Base-by-base conservation (phyloP, 345 rosid genomes). In the Citrus glauca region DNA sequence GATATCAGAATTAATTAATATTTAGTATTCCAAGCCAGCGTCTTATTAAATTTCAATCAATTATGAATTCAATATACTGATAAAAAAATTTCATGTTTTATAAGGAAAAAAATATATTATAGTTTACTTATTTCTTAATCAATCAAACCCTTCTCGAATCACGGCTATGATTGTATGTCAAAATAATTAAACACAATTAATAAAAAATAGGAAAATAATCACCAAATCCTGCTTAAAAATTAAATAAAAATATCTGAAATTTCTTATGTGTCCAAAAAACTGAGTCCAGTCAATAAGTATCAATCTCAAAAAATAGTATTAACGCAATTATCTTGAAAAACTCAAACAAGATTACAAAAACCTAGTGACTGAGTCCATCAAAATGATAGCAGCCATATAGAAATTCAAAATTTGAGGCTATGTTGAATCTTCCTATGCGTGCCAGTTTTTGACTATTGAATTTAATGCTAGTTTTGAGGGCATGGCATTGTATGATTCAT, bases 361-460 rank as follows among this genome's bases (percentile, higher is more conserved):
- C 57, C 57, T 4, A 1, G 57, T 53, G 22, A 17, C 57, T 53
- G 57, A 17, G 22, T 53, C 57, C 7, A 16, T 53, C 22, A 16
- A 16, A 53, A 17, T 53, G 5, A 17, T 1, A 20, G 45, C 38
- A 9, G 32, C 65, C 65, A 25, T 3, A 7, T 32, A 64, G 5
- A 69, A 69, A 80, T 80, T 74, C 40, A 74, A 80, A 71, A 7
- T 32, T 4, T 17, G 57, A 30, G 74, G 74, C 70, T 33, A 8
- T 57, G 53, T 80, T 69, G 83, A 74, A 65, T 42, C 40, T 77
- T 83, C 19, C 77, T 0, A 8, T 40, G 68, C 33, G 30, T 17
- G 35, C 69, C 22, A 62, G 14, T 13, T 33, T 78, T 75, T 84
- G 80, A 78, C 80, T 77, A 24, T 80, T 71, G 82, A 50, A 78